These are phyloP conservation scores for Paracorniculantispora psalliotae DNA, from an alignment of 2,329 filamentous ascomycete genomes.

Conservation along the genomic window DNA sequence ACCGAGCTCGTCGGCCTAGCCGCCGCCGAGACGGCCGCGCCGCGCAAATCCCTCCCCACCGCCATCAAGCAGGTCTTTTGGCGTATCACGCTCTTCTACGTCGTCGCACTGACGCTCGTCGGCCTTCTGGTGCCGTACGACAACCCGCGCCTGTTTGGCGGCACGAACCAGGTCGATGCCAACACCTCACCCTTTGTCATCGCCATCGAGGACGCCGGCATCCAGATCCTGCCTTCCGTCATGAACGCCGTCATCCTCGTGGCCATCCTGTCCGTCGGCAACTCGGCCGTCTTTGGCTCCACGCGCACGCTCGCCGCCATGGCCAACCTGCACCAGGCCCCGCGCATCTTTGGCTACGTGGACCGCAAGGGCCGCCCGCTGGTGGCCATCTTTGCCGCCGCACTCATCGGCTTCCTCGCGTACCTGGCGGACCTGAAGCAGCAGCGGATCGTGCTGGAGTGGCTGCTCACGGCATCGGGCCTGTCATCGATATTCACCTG, in stretches of 20 bases:
- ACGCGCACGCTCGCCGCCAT: constrained; percentile 78
- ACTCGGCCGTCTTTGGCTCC: constrained; percentile 77
- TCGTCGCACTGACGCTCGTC: constrained; percentile 69
- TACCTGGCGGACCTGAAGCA: constrained; percentile 61
- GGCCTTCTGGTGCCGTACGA: constrained; percentile 68
- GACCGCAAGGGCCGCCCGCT: constrained; percentile 71
- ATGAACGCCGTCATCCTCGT: constrained; percentile 86
- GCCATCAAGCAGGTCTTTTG: constrained; percentile 85
- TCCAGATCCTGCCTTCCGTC: constrained; percentile 67
- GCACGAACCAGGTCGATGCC: constrained; percentile 38
- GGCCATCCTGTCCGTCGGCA: constrained; percentile 78
- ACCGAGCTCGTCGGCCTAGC: constrained; percentile 65
- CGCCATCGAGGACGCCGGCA: constrained; percentile 72
- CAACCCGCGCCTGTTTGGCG: constrained; percentile 28
- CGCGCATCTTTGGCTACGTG: constrained; percentile 65
- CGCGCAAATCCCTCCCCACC: constrained; percentile 67
- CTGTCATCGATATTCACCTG: constrained; percentile 67
- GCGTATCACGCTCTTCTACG: constrained; percentile 79
- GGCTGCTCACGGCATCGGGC: constrained; percentile 65
- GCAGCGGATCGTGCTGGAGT: constrained; percentile 61
- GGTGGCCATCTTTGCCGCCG: constrained; percentile 59
- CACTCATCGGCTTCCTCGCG: constrained; percentile 60
- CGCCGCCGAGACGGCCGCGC: constrained; percentile 64
- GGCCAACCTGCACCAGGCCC: constrained; percentile 74
- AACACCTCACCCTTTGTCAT: constrained; percentile 81